Base-by-base conservation (phyloP, 2,329 filamentous ascomycete genomes). In the Phaeosphaeria sp. region DNA sequence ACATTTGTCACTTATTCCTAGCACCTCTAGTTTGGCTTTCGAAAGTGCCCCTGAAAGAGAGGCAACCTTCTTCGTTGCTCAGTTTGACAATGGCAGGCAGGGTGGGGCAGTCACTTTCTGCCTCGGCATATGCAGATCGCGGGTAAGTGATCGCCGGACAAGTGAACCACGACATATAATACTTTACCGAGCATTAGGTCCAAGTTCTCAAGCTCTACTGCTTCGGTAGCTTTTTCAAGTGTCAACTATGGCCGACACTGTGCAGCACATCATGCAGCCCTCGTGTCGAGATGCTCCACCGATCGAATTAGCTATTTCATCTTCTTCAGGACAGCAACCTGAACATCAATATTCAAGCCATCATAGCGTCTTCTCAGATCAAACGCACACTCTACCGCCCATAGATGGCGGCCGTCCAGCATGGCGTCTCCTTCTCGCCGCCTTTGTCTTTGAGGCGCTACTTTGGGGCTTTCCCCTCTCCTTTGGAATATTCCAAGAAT, bases 401-500 rank as follows among this genome's bases (percentile, higher is more conserved):
- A 56, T 63, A 11, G 65, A 67, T 20, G 46, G 60, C 15, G 65
- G 65, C 25, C 39, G 17, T 3, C 33, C 46, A 52, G 83, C 84
- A 21, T 85, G 82, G 79, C 65, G 84, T 1, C 81, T 85, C 50
- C 73, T 86, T 11, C 74, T 78, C 10, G 80, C 80, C 2, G 81
- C 80, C 55, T 84, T 82, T 58, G 60, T 83, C 2, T 76, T 85
- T 25, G 83, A 86, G 58, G 75, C 80, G 43, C 70, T 84, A 17
- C 75, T 84, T n/a, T 64, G 63, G 63, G 65, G 64, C 6, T 67
- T 67, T 23, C 62, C 65, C 0, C 53, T 71, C 10, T 63, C 61
- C 13, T 71, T 68, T 23, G 68, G 68, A n/a, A 58, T 71, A 18
- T 68, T 69, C 47, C 64, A 67, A 44, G 56, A 63, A 5, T 64